A percentile compares a stretch with the other conserved stretches of the same genome.
Evolutionary conservation across 2,329 filamentous ascomycete genomes (phyloP).

Genomic region (Cordyceps cateniannulata): DNA sequence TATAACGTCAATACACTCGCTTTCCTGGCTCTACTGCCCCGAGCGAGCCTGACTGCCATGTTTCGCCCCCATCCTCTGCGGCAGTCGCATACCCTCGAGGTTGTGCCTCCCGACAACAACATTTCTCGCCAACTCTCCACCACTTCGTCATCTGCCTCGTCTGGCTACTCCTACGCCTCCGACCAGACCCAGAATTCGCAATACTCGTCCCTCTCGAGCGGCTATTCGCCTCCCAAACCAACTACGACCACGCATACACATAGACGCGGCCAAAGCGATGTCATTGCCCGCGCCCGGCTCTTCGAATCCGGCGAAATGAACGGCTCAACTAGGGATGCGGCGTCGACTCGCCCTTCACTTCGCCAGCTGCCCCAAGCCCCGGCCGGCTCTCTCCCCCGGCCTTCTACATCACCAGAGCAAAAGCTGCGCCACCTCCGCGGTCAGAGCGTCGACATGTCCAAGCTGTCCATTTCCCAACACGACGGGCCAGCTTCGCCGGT

Average conservation of each 20-base stretch:
- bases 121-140: conserved; percentile 61
- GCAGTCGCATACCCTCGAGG: conserved; percentile 47
- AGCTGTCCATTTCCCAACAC: conserved; percentile 42
- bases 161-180: conserved; percentile 56
- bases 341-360: conserved; percentile 67
- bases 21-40: neutral
- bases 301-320: conserved; percentile 39
- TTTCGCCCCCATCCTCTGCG: conserved; percentile 52
- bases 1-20: conserved; percentile 36
- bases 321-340: conserved; percentile 39
- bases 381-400: conserved; percentile 31
- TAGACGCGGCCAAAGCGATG: conserved; percentile 71
- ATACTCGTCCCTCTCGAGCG: conserved; percentile 65
- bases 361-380: conserved; percentile 67
- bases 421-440: conserved; percentile 36
- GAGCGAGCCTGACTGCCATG: conserved; percentile 14
- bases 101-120: conserved; percentile 29
- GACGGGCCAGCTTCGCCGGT: conserved; percentile 35
- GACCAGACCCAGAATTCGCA: conserved; percentile 52
- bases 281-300: conserved; percentile 45
- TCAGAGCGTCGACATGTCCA: conserved; percentile 58
- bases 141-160: conserved; percentile 65
- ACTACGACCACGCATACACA: conserved; percentile 38
- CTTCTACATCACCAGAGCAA: conserved; percentile 31
- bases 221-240: conserved; percentile 34